phyloP scores from a whole-genome alignment of 1,284 basidiomycete species.

The Athelia psychrophila region DNA sequence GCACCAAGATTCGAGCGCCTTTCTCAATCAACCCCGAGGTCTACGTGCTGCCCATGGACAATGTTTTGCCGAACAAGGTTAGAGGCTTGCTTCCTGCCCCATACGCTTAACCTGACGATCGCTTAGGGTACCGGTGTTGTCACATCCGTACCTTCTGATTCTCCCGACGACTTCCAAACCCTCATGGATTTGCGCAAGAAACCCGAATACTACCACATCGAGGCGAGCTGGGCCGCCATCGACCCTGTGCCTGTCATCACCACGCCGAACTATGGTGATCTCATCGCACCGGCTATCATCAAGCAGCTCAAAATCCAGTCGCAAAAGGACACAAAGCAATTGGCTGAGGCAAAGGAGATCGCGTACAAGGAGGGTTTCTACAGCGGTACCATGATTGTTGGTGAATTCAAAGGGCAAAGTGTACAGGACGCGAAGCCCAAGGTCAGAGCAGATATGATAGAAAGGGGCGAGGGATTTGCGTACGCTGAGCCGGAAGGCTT shows the following conservation, averaged over 20 bases:
- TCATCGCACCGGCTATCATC: slow-evolving; percentile 87
- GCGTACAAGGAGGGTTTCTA: slow-evolving; percentile 99
- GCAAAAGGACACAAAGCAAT: slow-evolving; percentile 90
- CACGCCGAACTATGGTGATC: slow-evolving; percentile 89
- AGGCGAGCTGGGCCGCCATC: slow-evolving; percentile 84
- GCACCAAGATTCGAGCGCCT: slow-evolving; percentile 90
- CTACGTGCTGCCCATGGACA: slow-evolving; percentile 98
- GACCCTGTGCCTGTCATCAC: slow-evolving; percentile 88
- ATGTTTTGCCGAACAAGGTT: slow-evolving; percentile 90
- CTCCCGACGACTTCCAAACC: slow-evolving; percentile 95
- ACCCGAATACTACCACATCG: slow-evolving; percentile 94
- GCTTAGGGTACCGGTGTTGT: slow-evolving; percentile 93
- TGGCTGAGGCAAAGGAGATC: slow-evolving; percentile 96
- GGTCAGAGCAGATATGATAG: slow-evolving; percentile 86
- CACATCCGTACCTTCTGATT: slow-evolving; percentile 97
- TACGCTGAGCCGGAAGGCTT: slow-evolving; percentile 97
- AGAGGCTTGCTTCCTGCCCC: slow-evolving; percentile 7
- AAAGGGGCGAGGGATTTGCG: slow-evolving; percentile 74
- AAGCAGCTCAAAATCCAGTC: slow-evolving; percentile 94
- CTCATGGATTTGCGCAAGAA: slow-evolving; percentile 95
- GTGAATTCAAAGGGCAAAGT: slow-evolving; percentile 83
- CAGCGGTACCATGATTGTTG: slow-evolving; percentile 86
- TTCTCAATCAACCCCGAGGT: slow-evolving; percentile 84
- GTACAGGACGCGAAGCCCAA: slow-evolving; percentile 92
- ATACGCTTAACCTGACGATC: not conserved